Evolutionary conservation across 352 stramenopile genomes (phyloP).

Genomic region (Phytophthora parvispora): DNA sequence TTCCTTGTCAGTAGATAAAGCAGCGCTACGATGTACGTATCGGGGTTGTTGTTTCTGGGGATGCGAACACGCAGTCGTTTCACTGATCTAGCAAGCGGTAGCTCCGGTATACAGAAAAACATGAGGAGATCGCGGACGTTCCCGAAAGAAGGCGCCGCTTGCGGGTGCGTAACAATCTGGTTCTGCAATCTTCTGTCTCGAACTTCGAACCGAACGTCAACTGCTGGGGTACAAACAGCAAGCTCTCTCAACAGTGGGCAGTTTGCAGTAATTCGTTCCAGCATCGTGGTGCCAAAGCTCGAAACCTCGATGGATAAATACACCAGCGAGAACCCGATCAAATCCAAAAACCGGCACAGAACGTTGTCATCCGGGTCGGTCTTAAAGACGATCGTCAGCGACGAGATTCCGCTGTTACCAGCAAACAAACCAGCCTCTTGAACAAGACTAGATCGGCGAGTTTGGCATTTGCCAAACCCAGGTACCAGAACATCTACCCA

Average conservation of each 20-base stretch:
- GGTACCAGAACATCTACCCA: constrained; percentile 6
- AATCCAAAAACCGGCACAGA: not conserved
- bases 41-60: not conserved
- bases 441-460: not conserved
- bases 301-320: constrained; percentile 1
- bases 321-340: constrained; percentile 3
- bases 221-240: not conserved
- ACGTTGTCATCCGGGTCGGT: constrained; percentile 4
- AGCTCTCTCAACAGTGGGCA: constrained; percentile 1
- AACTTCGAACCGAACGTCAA: constrained; percentile 3
- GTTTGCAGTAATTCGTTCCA: not conserved
- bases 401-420: not conserved
- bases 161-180: not conserved
- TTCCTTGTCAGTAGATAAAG: not conserved
- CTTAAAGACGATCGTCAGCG: not conserved
- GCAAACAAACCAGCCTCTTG: not conserved
- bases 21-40: not conserved
- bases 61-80: not conserved
- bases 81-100: not conserved
- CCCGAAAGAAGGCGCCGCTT: not conserved
- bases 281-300: not conserved
- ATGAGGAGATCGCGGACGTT: not conserved
- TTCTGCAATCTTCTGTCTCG: not conserved
- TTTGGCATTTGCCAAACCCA: constrained; percentile 15
- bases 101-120: not conserved